Base-by-base conservation (phyloP, 306 rosid genomes). In the Vicia sativa region DNA sequence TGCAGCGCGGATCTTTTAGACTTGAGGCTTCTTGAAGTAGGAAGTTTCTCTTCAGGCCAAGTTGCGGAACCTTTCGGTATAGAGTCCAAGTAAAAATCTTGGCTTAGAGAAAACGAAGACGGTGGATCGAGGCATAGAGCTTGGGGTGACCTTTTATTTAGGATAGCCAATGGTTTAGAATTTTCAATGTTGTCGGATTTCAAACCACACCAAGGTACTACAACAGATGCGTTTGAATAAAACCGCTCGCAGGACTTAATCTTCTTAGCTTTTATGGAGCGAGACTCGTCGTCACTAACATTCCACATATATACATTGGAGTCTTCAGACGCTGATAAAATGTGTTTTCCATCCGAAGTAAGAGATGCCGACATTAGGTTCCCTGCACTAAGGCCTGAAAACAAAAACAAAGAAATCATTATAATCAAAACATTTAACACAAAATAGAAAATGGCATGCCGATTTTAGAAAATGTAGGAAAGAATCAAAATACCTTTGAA, bases 31-130 rank as follows among this genome's bases (percentile, higher is more conserved):
- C 86, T 84, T 21, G 89, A 80, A 14, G 84, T 73, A 29, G 93
- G 95, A 81, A 90, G 99, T 68, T 91, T 91, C 76, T 95, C 99
- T 80, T 95, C 99, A 0, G 99, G 99, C 97, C 97, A 95, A 11
- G 99, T 95, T 35, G 96, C 99, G 0, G 97, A 88, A 37, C 96
- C 97, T 82, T 87, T 90, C 3, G 96, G 86, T 31, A 85, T 77
- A 61, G 96, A 77, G 73, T 87, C 92, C 29, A 86, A 74, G 78
- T 78, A 74, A 74, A 80, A 84, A 70, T 95, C 96, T 44, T 82
- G 89, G 77, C 88, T 81, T 59, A 88, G 62, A 65, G 87, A 84
- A 70, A 90, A 90, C 6, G 84, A 71, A 4, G 88, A 75, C 15
- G 91, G 86, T 18, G 90, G 79, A 62, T 79, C 57, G 48, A 78